Base-by-base conservation (phyloP, 2,329 filamentous ascomycete species). In the Calonectria fujianensis region DNA sequence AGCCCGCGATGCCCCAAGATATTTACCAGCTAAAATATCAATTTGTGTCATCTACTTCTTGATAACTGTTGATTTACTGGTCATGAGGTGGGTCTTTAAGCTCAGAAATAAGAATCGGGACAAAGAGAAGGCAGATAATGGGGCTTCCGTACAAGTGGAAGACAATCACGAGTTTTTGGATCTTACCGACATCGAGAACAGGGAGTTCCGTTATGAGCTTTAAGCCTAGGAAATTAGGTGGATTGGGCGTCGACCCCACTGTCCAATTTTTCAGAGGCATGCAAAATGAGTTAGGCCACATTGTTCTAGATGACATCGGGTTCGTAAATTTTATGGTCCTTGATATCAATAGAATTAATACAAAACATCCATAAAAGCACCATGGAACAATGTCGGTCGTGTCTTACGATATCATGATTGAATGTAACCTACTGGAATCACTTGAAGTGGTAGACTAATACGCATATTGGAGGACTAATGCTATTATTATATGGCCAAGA, bases 41-140 rank as follows among this genome's bases (percentile, higher is more conserved):
- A 79, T 79, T 18, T 79, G 75, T 32, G 73, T 79, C 16, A 78
- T 78, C n/a, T 79, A 79, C 41, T 77, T 78, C 16, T 59, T 79
- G 2, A 75, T 74, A 27, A 79, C 75, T 0, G 20, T 77, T 18
- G 77, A 79, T 41, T 7, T 79, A 39, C 54, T 79, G 16, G 45
- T 77, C 1, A 78, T 79, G 70, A 66, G 77, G 29, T 78, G 74
- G 75, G 70, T 78, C 1, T 77, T 78, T 11, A 57, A 65, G 27
- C 66, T 32, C 14, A 63, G 76, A 18, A 78, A 78, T 14, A 74
- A 73, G 63, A 68, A 70, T 10, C 69, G 77, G 3, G 73, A 79
- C 24, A 24, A 52, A 1, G 74, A 74, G 37, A 77, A 72, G 63
- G 65, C 51, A 8, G 63, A 65, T 1, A 39, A 57, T 16, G 29